Conservation (phyloP, 805 yeast genomes). For the Scheffersomyces stipitis region DNA sequence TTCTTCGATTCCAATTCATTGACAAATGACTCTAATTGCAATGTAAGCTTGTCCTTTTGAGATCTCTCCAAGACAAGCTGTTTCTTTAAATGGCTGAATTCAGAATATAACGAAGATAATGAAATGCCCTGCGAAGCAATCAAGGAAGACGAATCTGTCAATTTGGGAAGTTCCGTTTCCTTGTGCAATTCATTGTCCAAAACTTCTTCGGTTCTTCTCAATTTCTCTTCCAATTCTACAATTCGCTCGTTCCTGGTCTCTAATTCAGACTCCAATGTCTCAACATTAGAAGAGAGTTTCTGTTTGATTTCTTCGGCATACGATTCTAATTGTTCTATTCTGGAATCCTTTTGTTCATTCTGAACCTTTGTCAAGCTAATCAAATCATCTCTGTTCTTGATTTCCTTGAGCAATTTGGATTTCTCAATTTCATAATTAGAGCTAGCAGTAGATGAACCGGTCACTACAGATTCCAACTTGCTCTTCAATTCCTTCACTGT, state of each 20-base stretch:
- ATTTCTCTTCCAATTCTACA: conserved; percentile 32
- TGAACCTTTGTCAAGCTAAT: conserved; percentile 54
- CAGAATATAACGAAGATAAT: conserved; percentile 63
- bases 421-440: conserved; percentile 47
- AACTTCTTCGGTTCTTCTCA: conserved; percentile 41
- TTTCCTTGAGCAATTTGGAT: conserved; percentile 32
- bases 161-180: conserved; percentile 39
- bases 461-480: conserved; percentile 28
- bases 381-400: conserved; percentile 57
- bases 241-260: conserved; percentile 24
- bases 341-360: conserved; percentile 49
- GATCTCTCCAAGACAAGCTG: conserved; percentile 68
- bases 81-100: conserved; percentile 61
- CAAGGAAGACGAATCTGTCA: conserved; percentile 58
- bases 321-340: conserved; percentile 55
- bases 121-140: conserved; percentile 55
- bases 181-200: conserved; percentile 38
- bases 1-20: conserved; percentile 75
- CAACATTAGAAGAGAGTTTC: conserved; percentile 36
- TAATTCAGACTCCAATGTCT: conserved; percentile 35
- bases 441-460: conserved; percentile 19
- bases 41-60: conserved; percentile 67
- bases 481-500: conserved; percentile 50
- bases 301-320: conserved; percentile 41
- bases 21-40: conserved; percentile 69